Percentiles rank a stretch among this genome's conserved stretches.
phyloP scores from a whole-genome alignment of 805 yeast species.

The Candida nanaspora region DNA sequence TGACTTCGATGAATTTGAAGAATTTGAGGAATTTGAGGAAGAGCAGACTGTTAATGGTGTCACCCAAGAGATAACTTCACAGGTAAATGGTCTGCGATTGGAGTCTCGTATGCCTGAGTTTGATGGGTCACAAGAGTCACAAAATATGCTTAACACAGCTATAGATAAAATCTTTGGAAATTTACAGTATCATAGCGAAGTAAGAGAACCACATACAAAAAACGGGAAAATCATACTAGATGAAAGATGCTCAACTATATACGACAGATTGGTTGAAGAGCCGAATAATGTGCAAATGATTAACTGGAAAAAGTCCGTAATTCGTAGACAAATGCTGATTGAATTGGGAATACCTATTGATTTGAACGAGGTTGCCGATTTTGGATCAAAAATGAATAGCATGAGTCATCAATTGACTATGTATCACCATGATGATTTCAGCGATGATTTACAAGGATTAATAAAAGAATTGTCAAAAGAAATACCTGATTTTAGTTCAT shows the following conservation, averaged over 20 bases:
- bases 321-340: conserved; percentile 55
- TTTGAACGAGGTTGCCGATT: conserved; percentile 41
- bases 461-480: conserved; percentile 6
- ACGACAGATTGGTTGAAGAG: conserved; percentile 18
- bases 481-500: conserved; percentile 27
- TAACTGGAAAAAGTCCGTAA: conserved; percentile 63
- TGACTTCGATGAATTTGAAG: conserved; percentile 17
- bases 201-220: background rate
- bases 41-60: background rate
- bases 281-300: conserved; percentile 46
- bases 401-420: background rate
- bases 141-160: too few species aligned
- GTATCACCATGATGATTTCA: background rate
- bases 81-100: background rate
- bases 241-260: conserved; percentile 18
- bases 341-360: conserved; percentile 70
- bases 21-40: conserved; percentile 3
- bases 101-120: background rate
- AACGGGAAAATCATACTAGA: conserved; percentile 5
- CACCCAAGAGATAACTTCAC: background rate
- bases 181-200: background rate
- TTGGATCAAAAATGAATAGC: conserved; percentile 17
- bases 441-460: background rate
- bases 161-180: background rate
- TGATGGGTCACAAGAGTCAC: background rate